These are phyloP conservation scores for Lachnellula suecica DNA, from an alignment of 2,329 filamentous ascomycete genomes.

Conservation along the genomic window DNA sequence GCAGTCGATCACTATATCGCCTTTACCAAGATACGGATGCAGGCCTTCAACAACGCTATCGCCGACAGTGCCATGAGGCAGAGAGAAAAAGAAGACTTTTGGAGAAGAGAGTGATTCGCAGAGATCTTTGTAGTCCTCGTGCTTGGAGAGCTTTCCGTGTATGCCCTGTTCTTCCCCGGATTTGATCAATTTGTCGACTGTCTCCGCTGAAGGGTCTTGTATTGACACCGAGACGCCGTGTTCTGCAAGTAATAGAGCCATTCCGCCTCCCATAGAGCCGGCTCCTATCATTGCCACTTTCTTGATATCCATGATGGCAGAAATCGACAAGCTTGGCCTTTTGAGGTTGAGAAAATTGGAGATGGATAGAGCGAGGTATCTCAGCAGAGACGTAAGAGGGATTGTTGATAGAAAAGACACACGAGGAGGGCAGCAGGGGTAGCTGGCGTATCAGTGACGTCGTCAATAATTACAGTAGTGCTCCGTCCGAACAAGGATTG, in stretches of 20 bases:
- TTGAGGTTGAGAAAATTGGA: neutral
- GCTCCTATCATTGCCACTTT: slow-evolving; percentile 55
- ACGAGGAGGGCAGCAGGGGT: too few species aligned
- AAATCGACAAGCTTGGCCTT: neutral
- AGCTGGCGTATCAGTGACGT: too few species aligned
- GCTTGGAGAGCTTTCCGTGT: slow-evolving; percentile 31
- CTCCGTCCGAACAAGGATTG: neutral
- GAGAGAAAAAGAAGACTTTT: slow-evolving; percentile 51
- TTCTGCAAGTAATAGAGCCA: slow-evolving; percentile 59
- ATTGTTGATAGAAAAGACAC: too few species aligned
- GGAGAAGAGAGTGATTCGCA: slow-evolving; percentile 47
- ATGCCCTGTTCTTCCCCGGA: slow-evolving; percentile 26
- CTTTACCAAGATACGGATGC: slow-evolving; percentile 49
- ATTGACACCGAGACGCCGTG: slow-evolving; percentile 53
- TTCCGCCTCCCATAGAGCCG: slow-evolving; percentile 59
- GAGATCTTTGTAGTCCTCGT: slow-evolving; percentile 47
- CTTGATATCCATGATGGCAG: slow-evolving; percentile 9
- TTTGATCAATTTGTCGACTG: slow-evolving; percentile 39
- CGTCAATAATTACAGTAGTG: too few species aligned
- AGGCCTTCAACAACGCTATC: slow-evolving; percentile 38
- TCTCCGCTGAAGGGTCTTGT: slow-evolving; percentile 50
- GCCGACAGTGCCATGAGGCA: slow-evolving; percentile 45
- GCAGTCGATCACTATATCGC: slow-evolving; percentile 68
- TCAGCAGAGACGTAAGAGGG: too few species aligned
- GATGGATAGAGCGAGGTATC: neutral